Percentiles rank a stretch among this genome's conserved stretches.
Evolutionary conservation across 2,329 filamentous ascomycete species (phyloP).

Genomic region (Lachnellula suecica): DNA sequence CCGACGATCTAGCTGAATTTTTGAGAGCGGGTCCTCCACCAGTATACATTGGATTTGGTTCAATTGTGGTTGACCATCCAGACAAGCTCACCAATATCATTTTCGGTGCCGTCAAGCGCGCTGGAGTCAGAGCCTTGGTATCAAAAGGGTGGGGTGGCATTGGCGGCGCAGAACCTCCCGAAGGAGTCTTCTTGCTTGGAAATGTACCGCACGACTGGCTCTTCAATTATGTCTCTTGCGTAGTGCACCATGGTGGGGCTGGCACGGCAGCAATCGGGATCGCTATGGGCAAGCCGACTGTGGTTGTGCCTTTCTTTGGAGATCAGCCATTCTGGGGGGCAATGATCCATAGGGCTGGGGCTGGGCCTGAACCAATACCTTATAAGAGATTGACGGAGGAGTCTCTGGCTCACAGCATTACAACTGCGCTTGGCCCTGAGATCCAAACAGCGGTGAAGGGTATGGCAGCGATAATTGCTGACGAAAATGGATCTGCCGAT

Average conservation of each 20-base stretch:
- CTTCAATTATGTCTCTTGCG: conserved; percentile 63
- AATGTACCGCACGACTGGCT: conserved; percentile 78
- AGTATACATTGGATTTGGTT: conserved; percentile 75
- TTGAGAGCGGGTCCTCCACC: conserved; percentile 56
- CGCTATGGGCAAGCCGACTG: conserved; percentile 68
- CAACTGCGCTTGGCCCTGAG: conserved; percentile 61
- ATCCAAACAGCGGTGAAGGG: conserved; percentile 55
- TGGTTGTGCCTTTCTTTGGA: conserved; percentile 73
- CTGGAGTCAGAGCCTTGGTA: conserved; percentile 68
- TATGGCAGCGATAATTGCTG: conserved; percentile 60
- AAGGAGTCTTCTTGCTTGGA: conserved; percentile 68
- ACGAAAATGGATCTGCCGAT: conserved; percentile 64
- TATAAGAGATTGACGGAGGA: conserved; percentile 67
- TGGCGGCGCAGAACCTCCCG: conserved; percentile 52
- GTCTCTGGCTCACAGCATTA: conserved; percentile 66
- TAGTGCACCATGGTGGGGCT: conserved; percentile 73
- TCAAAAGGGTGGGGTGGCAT: conserved; percentile 76
- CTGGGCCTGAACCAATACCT: conserved; percentile 65
- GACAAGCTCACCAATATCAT: conserved; percentile 68
- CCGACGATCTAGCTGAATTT: conserved; percentile 53
- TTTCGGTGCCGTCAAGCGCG: conserved; percentile 62
- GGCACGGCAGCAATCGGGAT: conserved; percentile 74
- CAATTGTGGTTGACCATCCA: conserved; percentile 72
- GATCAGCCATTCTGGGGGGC: conserved; percentile 77
- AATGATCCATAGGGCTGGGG: conserved; percentile 63